Conservation (phyloP, 2,329 filamentous ascomycete genomes). For the Diatrype stigma region DNA sequence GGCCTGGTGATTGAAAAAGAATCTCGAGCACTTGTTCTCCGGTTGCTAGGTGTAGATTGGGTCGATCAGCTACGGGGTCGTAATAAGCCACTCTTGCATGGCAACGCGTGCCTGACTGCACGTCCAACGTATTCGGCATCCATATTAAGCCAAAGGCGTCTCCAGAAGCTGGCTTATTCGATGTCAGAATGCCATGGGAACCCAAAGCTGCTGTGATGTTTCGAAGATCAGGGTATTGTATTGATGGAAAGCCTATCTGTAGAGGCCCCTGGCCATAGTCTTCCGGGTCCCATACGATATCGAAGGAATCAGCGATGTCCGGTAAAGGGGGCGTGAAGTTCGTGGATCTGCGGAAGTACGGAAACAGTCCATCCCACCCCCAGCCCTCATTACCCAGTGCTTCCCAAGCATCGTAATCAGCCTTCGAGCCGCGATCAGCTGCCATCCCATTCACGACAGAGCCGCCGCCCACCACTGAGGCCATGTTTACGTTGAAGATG, state of each 20-base stretch:
- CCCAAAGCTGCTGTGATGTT: conserved; percentile 13
- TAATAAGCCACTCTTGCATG: conserved; percentile 26
- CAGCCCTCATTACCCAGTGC: conserved; percentile 1
- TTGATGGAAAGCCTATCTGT: not conserved
- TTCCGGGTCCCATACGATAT: not conserved
- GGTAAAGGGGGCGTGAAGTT: not conserved
- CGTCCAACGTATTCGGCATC: conserved; percentile 27
- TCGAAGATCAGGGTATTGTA: conserved; percentile 10
- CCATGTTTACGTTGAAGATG: not conserved
- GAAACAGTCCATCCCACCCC: conserved; percentile 1
- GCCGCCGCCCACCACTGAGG: conserved; percentile 7
- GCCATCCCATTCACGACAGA: conserved; percentile 2
- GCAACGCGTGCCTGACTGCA: conserved; percentile 21
- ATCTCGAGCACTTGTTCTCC: conserved; percentile 34
- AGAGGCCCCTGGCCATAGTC: not conserved
- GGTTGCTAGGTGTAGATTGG: conserved; percentile 18
- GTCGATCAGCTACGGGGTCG: conserved; percentile 14
- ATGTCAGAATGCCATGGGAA: conserved; percentile 21
- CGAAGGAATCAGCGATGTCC: not conserved
- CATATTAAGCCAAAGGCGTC: conserved; percentile 25
- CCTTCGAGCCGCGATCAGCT: not conserved
- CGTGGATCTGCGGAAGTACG: not conserved
- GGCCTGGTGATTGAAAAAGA: conserved; percentile 22
- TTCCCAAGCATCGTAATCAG: conserved; percentile 1
- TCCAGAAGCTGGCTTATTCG: conserved; percentile 21